Conservation (phyloP, 345 rosid species). For the Dimocarpus longan region DNA sequence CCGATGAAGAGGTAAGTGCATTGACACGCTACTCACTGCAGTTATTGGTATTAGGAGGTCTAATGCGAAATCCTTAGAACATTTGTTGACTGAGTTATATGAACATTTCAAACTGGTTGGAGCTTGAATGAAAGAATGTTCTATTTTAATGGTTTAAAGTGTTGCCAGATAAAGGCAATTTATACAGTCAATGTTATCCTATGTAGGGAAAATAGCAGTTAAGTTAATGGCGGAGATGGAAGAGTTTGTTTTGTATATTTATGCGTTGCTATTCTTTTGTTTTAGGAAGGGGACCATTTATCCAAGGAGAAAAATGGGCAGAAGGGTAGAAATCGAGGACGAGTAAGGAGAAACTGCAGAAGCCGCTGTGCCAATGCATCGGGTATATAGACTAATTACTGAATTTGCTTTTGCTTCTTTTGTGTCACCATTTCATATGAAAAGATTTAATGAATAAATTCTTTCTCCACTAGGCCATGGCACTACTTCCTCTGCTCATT, state of each 20-base stretch:
- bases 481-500: conserved; percentile 45
- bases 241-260: background rate
- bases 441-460: background rate
- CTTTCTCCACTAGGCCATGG: conserved; percentile 59
- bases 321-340: conserved; percentile 48
- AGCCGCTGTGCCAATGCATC: conserved; percentile 50
- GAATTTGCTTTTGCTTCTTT: background rate
- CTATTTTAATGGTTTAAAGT: background rate
- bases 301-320: conserved; percentile 65
- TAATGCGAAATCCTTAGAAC: background rate
- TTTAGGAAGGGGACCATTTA: conserved; percentile 51
- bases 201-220: background rate
- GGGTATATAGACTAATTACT: conserved; percentile 32
- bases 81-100: background rate
- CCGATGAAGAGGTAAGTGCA: conserved; percentile 61
- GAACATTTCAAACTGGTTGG: background rate
- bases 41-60: background rate
- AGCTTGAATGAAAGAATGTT: background rate
- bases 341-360: conserved; percentile 50
- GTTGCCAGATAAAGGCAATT: background rate
- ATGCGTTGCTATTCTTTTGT: background rate
- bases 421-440: background rate
- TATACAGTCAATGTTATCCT: background rate
- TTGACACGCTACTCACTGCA: background rate
- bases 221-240: background rate